These are phyloP conservation scores for Silene vulgaris DNA, from an alignment of 179 eudicot genomes.

Conservation along the genomic window DNA sequence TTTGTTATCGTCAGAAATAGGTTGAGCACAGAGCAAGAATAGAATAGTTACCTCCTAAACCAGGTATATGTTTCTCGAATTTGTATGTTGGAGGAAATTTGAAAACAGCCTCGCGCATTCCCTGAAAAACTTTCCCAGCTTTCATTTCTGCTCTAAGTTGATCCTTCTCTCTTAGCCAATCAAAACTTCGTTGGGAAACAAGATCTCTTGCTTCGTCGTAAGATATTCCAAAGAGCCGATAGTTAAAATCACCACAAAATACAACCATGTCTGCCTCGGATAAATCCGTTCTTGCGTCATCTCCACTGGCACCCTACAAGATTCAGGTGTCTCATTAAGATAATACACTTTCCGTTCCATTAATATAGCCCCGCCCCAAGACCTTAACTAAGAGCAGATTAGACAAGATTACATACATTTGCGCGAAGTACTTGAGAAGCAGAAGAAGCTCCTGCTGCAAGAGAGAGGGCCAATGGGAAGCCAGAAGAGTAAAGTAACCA, in stretches of 20 bases:
- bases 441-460: conserved; percentile 86
- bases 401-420: conserved; percentile 44
- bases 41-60: conserved; percentile 74
- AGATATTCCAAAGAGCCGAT: conserved; percentile 93
- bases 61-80: conserved; percentile 78
- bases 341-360: background rate
- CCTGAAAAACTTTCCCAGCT: conserved; percentile 96
- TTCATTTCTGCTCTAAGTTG: conserved; percentile 97
- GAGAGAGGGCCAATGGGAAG: conserved; percentile 58
- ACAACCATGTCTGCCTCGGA: conserved; percentile 93
- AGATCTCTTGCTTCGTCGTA: conserved; percentile 98
- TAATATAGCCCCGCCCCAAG: background rate
- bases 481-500: conserved; percentile 72
- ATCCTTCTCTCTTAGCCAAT: conserved; percentile 95
- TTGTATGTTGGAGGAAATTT: conserved; percentile 96
- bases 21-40: background rate
- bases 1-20: too few relatives aligned
- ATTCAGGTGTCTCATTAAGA: conserved; percentile 13
- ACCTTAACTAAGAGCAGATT: background rate
- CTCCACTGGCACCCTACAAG: conserved; percentile 44
- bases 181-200: conserved; percentile 96
- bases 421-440: conserved; percentile 57
- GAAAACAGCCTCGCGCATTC: conserved; percentile 92
- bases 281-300: conserved; percentile 63
- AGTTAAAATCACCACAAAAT: conserved; percentile 87